These are phyloP conservation scores for Venturia asperata DNA, from an alignment of 2,329 filamentous ascomycete species.

Conservation along the genomic window DNA sequence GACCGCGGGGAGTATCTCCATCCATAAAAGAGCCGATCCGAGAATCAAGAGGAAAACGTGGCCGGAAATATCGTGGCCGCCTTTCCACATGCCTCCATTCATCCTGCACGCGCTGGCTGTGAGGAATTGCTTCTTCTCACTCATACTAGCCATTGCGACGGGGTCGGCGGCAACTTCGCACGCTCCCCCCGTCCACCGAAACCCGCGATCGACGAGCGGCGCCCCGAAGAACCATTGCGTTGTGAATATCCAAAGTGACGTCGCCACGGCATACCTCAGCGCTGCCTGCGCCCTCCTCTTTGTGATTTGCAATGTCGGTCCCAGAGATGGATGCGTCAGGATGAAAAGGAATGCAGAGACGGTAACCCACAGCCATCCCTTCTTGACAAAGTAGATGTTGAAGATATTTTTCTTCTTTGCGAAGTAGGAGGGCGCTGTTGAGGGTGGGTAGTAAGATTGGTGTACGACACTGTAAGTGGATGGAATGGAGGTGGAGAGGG, in stretches of 20 bases:
- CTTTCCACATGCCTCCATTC: conserved; percentile 75
- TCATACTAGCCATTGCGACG: conserved; percentile 40
- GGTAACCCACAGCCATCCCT: conserved; percentile 89
- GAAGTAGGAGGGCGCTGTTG: conserved; percentile 72
- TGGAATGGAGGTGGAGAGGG: conserved; percentile 63
- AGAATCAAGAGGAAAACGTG: conserved; percentile 90
- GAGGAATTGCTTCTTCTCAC: conserved; percentile 34
- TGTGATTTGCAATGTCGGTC: conserved; percentile 38
- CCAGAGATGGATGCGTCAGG: conserved; percentile 56
- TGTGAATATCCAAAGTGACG: conserved; percentile 71
- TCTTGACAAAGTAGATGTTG: conserved; percentile 90
- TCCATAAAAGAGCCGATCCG: conserved; percentile 70
- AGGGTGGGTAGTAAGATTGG: conserved; percentile 54
- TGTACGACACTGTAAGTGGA: conserved; percentile 62
- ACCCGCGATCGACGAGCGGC: conserved; percentile 80
- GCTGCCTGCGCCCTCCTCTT: conserved; percentile 50
- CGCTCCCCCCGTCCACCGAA: conserved; percentile 77
- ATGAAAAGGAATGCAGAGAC: conserved; percentile 64
- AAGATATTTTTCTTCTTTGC: conserved; percentile 88
- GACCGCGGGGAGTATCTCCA: conserved; percentile 65
- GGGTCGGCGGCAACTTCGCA: conserved; percentile 58
- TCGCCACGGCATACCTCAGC: conserved; percentile 64
- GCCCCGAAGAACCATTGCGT: conserved; percentile 98
- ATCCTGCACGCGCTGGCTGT: conserved; percentile 69
- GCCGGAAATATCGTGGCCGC: conserved; percentile 94